These are phyloP conservation scores for Amaranthus palmeri DNA, from an alignment of 148 eudicot species.

Conservation along the genomic window DNA sequence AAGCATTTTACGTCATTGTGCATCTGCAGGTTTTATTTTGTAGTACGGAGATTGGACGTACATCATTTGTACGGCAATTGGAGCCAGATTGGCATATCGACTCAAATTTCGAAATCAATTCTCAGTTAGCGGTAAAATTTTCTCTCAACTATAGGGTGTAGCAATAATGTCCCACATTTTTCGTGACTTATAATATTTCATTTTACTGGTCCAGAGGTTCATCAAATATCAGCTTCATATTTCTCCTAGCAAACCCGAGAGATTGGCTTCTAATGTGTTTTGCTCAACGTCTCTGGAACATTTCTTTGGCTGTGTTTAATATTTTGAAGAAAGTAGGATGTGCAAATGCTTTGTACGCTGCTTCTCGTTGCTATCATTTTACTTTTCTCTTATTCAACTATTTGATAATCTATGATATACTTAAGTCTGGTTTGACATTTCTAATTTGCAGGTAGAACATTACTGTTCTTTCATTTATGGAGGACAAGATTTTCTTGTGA, in stretches of 20 bases:
- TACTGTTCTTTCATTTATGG: constrained; percentile 4
- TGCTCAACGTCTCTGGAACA: constrained; percentile 71
- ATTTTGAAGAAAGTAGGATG: constrained; percentile 12
- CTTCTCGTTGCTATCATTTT: not conserved
- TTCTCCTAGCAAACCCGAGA: constrained; percentile 55
- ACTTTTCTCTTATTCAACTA: not conserved
- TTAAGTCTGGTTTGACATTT: not conserved
- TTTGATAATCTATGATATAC: not conserved
- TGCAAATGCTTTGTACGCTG: constrained; percentile 8
- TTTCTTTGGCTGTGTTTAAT: constrained; percentile 69
- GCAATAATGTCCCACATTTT: constrained; percentile 3
- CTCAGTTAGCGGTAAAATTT: constrained; percentile 74
- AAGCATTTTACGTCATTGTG: not conserved
- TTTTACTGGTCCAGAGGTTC: constrained; percentile 67
- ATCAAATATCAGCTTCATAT: constrained; percentile 78
- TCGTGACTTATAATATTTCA: constrained; percentile 6
- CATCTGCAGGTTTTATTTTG: constrained; percentile 83
- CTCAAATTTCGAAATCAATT: constrained; percentile 65
- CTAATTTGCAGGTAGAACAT: constrained; percentile 10
- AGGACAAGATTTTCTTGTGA: constrained; percentile 8
- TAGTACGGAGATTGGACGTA: constrained; percentile 83
- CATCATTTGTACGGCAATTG: constrained; percentile 92
- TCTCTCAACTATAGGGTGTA: not conserved
- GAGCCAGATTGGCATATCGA: constrained; percentile 99
- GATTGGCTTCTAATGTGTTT: constrained; percentile 60